Evolutionary conservation across 2,329 filamentous ascomycete species (phyloP).

Genomic region (Colletotrichum sidae): DNA sequence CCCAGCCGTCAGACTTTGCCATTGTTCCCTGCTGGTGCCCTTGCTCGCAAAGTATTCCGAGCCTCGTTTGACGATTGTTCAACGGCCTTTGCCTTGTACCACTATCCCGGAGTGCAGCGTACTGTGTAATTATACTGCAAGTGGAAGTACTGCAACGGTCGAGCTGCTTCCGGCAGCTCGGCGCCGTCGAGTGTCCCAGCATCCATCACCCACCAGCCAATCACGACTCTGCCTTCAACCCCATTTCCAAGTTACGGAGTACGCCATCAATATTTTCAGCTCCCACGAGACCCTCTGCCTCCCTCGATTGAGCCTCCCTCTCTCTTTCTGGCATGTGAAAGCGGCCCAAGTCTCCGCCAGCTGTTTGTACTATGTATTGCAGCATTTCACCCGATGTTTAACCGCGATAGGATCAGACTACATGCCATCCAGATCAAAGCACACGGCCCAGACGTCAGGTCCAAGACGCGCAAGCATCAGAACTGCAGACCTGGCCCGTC

Average conservation of each 20-base stretch:
- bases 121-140: too few relatives aligned
- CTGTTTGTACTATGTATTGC: not conserved
- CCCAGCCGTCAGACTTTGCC: conserved; percentile 18
- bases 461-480: not conserved
- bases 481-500: not conserved
- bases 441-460: not conserved
- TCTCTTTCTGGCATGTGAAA: conserved; percentile 30
- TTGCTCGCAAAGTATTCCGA: not conserved
- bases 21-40: not conserved
- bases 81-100: not conserved
- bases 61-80: conserved; percentile 6
- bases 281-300: not conserved
- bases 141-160: too few relatives aligned
- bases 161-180: not conserved
- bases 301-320: not conserved
- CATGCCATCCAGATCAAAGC: not conserved
- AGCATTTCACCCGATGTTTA: not conserved
- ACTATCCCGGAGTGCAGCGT: not conserved
- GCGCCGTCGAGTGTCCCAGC: conserved; percentile 3
- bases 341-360: not conserved
- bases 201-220: conserved; percentile 4
- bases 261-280: conserved; percentile 9
- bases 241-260: not conserved
- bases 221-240: conserved; percentile 4
- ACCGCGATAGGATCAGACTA: conserved; percentile 11